Conservation (phyloP, 2,329 filamentous ascomycete species). For the Penicillium corylophilum region DNA sequence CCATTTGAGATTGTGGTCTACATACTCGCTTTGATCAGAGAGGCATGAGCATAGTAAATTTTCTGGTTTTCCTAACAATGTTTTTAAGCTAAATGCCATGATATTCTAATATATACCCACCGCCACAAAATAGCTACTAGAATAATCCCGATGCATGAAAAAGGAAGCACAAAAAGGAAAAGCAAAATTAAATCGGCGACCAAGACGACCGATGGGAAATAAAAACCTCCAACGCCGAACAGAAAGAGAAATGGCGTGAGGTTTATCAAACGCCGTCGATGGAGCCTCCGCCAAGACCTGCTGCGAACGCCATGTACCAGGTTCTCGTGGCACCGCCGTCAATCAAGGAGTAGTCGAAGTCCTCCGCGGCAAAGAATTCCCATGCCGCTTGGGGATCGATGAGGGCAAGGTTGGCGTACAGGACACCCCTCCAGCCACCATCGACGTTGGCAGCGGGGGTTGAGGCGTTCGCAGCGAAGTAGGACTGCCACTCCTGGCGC, state of each 20-base stretch:
- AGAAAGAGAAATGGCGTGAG: background rate
- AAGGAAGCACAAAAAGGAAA: background rate
- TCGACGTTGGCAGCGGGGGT: slow-evolving; percentile 56
- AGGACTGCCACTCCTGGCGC: slow-evolving; percentile 75
- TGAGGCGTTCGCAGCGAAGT: slow-evolving; percentile 68
- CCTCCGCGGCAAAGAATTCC: slow-evolving; percentile 67
- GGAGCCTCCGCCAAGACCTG: slow-evolving; percentile 47
- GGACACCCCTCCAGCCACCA: slow-evolving; percentile 81
- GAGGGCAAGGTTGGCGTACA: slow-evolving; percentile 79
- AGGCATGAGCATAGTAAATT: background rate
- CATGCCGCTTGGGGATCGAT: slow-evolving; percentile 69
- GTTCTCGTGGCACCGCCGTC: slow-evolving; percentile 79
- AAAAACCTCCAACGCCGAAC: background rate
- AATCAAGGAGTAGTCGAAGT: slow-evolving; percentile 65
- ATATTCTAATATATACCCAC: slow-evolving; percentile 3
- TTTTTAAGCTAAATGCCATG: background rate
- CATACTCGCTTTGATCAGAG: background rate
- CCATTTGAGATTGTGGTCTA: slow-evolving; percentile 1
- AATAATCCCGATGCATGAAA: background rate
- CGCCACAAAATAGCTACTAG: slow-evolving; percentile 1
- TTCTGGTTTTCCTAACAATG: background rate
- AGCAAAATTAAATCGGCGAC: background rate
- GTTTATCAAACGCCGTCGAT: background rate
- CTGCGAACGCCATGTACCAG: slow-evolving; percentile 80
- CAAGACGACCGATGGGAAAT: background rate